A percentile compares a stretch with the other conserved stretches of the same genome.
phyloP scores from a whole-genome alignment of 257 asterid species.

The Striga asiatica region DNA sequence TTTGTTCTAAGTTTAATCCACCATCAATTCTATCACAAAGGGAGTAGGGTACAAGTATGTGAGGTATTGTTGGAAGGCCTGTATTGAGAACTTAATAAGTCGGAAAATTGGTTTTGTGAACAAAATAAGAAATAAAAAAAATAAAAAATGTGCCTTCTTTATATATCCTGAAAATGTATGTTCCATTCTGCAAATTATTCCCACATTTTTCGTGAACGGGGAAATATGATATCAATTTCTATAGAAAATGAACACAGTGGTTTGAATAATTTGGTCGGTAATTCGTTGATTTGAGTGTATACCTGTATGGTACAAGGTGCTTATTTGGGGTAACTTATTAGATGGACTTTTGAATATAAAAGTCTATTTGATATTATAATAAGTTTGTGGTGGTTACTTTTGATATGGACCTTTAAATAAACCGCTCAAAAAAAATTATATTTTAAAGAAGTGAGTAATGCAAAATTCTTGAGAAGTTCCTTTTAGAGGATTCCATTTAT shows the following conservation, averaged over 20 bases:
- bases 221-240: not conserved
- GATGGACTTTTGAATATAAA: no score
- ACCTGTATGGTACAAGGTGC: no score
- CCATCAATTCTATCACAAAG: not conserved
- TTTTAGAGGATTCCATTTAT: no score
- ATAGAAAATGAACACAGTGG: not conserved
- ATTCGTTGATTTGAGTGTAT: conserved; percentile 8
- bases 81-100: not conserved
- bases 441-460: no score
- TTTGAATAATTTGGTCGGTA: conserved; percentile 1
- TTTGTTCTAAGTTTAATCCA: not conserved
- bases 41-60: not conserved
- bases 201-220: not conserved
- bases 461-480: no score
- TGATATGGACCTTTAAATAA: no score
- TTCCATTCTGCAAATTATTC: not conserved
- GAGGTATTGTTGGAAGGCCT: conserved; percentile 1
- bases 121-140: not conserved
- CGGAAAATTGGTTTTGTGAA: not conserved
- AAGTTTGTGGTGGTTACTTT: no score
- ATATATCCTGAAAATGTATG: not conserved
- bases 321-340: no score
- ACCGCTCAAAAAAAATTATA: no score
- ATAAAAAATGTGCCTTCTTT: not conserved
- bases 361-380: no score